Percentiles rank a stretch among this genome's conserved stretches.
Conservation (phyloP, 768 basidiomycete genomes). For the Crepidotus variabilis region DNA sequence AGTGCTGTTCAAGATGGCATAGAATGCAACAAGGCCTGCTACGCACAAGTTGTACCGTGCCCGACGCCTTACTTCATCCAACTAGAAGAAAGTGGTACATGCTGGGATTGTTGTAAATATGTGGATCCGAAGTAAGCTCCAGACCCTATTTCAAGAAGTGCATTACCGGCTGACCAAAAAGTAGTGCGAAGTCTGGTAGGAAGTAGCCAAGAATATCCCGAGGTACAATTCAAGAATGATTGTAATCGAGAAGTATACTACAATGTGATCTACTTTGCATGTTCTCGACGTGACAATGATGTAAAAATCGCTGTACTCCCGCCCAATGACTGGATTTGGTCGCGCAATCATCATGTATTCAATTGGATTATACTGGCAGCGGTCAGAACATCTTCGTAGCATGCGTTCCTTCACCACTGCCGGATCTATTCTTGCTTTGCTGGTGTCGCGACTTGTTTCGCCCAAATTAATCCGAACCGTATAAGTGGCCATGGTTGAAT, state of each 20-base stretch:
- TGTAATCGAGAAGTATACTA: background rate
- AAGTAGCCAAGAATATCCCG: background rate
- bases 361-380: too few relatives aligned
- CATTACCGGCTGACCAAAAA: background rate
- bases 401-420: too few relatives aligned
- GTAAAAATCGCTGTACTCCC: too few relatives aligned
- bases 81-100: background rate
- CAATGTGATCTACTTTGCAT: too few relatives aligned
- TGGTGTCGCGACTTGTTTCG: background rate
- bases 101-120: background rate
- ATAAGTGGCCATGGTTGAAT: background rate
- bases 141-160: background rate
- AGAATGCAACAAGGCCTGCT: background rate
- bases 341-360: too few relatives aligned
- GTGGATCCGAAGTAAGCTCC: background rate
- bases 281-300: too few relatives aligned
- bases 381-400: too few relatives aligned
- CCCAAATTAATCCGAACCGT: background rate
- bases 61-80: background rate
- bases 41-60: background rate
- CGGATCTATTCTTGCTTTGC: too few relatives aligned
- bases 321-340: too few relatives aligned
- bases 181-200: background rate
- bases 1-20: background rate
- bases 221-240: background rate